Conservation (phyloP, 2,329 filamentous ascomycete species). For the Colletotrichum kahawae region DNA sequence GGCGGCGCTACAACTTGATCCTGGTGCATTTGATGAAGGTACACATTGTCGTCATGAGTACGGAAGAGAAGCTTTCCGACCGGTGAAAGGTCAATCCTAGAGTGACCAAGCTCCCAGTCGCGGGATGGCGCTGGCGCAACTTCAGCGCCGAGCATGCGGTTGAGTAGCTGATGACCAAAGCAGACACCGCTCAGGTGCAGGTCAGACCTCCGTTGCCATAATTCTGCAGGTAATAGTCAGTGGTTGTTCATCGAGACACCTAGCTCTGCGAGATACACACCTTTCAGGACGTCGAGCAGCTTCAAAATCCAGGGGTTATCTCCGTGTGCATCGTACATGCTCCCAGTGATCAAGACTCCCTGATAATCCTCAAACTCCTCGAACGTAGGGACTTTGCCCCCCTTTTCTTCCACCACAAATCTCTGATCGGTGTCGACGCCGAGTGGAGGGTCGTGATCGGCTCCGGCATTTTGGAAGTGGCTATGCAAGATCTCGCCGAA, state of each 20-base stretch:
- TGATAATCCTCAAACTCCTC: conserved; percentile 67
- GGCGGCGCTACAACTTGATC: conserved; percentile 73
- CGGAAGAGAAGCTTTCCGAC: conserved; percentile 74
- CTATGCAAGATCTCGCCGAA: conserved; percentile 60
- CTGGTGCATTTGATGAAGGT: conserved; percentile 81
- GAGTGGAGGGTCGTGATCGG: conserved; percentile 56
- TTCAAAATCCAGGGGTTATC: conserved; percentile 75
- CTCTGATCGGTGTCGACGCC: conserved; percentile 59
- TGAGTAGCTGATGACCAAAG: conserved; percentile 83
- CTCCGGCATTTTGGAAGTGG: conserved; percentile 56
- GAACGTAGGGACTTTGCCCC: conserved; percentile 49
- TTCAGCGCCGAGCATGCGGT: conserved; percentile 70
- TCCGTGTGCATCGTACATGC: conserved; percentile 73
- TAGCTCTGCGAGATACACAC: conserved; percentile 29
- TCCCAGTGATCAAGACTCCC: conserved; percentile 76
- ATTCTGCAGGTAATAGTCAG: conserved; percentile 30
- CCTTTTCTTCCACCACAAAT: conserved; percentile 56
- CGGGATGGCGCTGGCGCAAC: conserved; percentile 68
- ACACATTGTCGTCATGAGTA: conserved; percentile 50
- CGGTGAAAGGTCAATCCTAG: conserved; percentile 65
- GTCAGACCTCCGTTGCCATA: conserved; percentile 55
- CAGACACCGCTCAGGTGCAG: conserved; percentile 75
- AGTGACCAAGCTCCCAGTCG: conserved; percentile 76
- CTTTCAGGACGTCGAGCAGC: conserved; percentile 62
- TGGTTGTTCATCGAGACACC: not conserved